Evolutionary conservation across 1,284 basidiomycete species (phyloP), one percentile per base, ranked within the genome.

Genomic region (Tilletia indica): DNA sequence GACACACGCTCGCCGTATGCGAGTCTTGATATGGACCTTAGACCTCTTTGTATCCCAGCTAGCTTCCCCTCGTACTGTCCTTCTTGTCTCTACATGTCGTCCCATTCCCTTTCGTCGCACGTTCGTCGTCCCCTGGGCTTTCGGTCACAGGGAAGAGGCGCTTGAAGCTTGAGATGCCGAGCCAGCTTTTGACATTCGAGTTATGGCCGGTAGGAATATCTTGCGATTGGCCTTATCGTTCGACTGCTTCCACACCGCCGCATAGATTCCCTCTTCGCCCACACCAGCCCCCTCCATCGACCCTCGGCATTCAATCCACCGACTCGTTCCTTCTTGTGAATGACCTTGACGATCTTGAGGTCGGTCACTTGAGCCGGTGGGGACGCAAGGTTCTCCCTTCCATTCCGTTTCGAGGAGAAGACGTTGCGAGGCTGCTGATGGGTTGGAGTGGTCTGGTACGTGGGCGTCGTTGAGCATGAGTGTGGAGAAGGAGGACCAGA

Each of bases 211-310:
- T 68, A 78, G 66, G 8, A 81, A 77, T 36, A 83, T 74, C 70
- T 83, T 83, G 58, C 81, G 76, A 54, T 80, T 83, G 25, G 81
- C 81, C 16, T 75, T 71, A 2, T 77, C 75, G 63, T 82, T 81
- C 38, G 72, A 72, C 70, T 83, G 81, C 54, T 70, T 73, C 70
- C 76, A 82, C 36, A 80, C 80, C 21, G 72, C 75, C 11, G 69
- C 78, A 74, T 71, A 75, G 8, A 75, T 63, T 12, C 6, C 5
- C 39, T 56, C 51, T 3, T 48, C 11, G 21, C 21, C 21, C 21
- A 25, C 21, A 11, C 21, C 3, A 6, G 51, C 51, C 6, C 5
- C 51, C 16, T 6, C 31, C 25, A 31, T 51, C 63, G 74, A 71
- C 48, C 68, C 72, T 0, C 76, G 74, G 16, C 25, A 38, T 77